phyloP scores from a whole-genome alignment of 495 filamentous ascomycete genomes.

The Cudoniella acicularis region DNA sequence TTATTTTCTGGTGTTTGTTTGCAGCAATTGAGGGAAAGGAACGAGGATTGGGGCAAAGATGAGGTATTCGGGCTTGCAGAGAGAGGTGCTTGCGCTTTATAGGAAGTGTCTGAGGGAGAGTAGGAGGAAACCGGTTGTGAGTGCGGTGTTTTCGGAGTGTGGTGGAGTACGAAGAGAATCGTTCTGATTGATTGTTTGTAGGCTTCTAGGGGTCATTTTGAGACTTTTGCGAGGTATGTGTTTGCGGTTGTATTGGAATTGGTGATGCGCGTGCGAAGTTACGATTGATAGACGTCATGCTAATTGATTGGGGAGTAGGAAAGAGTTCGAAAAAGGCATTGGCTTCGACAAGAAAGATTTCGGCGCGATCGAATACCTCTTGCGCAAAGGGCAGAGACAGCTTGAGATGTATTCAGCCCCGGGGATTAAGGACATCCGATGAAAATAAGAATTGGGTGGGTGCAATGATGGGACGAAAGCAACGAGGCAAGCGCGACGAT shows the following conservation, averaged over 20 bases:
- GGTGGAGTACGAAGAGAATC: no score
- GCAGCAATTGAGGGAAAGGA: background rate
- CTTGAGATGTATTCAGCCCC: slow-evolving; percentile 80
- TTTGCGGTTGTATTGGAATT: background rate
- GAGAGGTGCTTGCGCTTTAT: slow-evolving; percentile 82
- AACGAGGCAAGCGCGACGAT: no score
- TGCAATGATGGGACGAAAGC: no score
- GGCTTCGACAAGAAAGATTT: slow-evolving; percentile 84
- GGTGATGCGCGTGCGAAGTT: no score
- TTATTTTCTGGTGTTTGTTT: background rate
- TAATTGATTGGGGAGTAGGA: slow-evolving; percentile 36
- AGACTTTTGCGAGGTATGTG: slow-evolving; percentile 48
- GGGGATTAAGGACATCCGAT: slow-evolving; percentile 75
- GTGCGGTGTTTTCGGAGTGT: slow-evolving; percentile 27
- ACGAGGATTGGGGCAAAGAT: background rate
- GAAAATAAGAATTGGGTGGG: slow-evolving; percentile 6
- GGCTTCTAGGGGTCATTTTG: slow-evolving; percentile 51
- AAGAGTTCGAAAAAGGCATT: slow-evolving; percentile 72
- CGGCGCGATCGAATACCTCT: slow-evolving; percentile 76
- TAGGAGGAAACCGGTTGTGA: slow-evolving; percentile 74
- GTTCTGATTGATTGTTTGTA: background rate
- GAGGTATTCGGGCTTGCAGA: slow-evolving; percentile 79
- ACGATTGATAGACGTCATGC: no score
- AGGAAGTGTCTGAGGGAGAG: slow-evolving; percentile 77
- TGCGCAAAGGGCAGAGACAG: slow-evolving; percentile 81